Percentiles rank a stretch among this genome's conserved stretches.
Conservation (phyloP, 2,329 filamentous ascomycete species). For the Fusarium secorum region DNA sequence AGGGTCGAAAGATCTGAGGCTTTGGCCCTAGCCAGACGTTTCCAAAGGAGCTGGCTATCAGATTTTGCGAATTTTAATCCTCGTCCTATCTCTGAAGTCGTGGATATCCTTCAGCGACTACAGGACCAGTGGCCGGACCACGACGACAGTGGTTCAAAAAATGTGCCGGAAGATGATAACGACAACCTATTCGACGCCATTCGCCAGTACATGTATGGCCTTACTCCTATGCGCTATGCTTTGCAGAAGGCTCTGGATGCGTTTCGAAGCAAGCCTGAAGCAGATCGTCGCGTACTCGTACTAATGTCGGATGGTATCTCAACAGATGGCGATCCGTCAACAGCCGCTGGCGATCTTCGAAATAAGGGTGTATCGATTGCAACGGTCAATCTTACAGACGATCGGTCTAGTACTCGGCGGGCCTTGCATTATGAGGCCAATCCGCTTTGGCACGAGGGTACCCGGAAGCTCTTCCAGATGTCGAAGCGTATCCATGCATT, state of each 20-base stretch:
- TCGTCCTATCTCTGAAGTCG: neutral
- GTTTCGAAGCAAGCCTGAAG: fast-evolving
- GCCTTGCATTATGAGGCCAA: neutral
- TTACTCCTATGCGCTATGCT: fast-evolving
- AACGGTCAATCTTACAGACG: neutral
- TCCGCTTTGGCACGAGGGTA: neutral
- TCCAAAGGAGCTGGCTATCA: neutral
- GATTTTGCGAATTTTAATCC: neutral
- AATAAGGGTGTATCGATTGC: neutral
- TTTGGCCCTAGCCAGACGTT: fast-evolving
- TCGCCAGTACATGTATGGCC: neutral
- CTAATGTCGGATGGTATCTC: neutral
- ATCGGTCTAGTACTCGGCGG: neutral
- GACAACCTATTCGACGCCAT: neutral
- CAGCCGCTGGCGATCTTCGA: neutral
- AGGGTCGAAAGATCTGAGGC: neutral
- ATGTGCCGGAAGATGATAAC: neutral
- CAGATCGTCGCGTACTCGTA: neutral
- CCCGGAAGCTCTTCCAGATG: fast-evolving
- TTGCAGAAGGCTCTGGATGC: fast-evolving
- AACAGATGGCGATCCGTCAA: neutral
- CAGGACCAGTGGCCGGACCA: neutral
- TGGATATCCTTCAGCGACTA: neutral
- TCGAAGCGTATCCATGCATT: neutral
- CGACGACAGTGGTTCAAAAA: fast-evolving